These are phyloP conservation scores for Coniferiporia weirii DNA, from an alignment of 1,284 basidiomycete genomes.

Conservation along the genomic window DNA sequence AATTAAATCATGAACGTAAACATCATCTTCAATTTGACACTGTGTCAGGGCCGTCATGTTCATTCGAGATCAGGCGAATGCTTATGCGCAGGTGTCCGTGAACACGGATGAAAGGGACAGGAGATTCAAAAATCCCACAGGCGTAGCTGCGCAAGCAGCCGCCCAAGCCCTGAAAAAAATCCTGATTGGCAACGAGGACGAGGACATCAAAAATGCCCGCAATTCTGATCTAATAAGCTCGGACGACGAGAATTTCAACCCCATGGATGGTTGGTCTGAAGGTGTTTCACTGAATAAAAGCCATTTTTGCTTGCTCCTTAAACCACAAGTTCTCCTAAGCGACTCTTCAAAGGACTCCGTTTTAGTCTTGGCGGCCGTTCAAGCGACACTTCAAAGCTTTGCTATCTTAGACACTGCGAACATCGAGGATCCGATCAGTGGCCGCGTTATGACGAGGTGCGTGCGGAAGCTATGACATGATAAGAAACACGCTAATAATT, in stretches of 20 bases:
- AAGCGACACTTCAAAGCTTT: constrained; percentile 79
- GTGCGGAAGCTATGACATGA: constrained; percentile 14
- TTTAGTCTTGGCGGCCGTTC: constrained; percentile 77
- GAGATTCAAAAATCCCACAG: constrained; percentile 31
- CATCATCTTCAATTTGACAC: background rate
- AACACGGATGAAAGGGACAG: constrained; percentile 30
- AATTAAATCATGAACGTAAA: constrained; percentile 21
- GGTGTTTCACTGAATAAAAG: constrained; percentile 64
- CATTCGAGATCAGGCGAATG: constrained; percentile 72
- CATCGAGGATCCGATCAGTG: constrained; percentile 79
- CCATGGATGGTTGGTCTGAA: constrained; percentile 65
- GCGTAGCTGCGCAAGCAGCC: constrained; percentile 51
- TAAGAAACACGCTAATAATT: background rate
- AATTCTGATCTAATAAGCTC: constrained; percentile 23
- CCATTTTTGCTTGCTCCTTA: constrained; percentile 80
- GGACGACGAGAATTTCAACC: constrained; percentile 36
- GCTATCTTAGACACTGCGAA: constrained; percentile 78
- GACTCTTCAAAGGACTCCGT: constrained; percentile 58
- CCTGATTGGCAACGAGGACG: constrained; percentile 45
- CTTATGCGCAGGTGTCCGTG: constrained; percentile 26
- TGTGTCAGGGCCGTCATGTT: constrained; percentile 70
- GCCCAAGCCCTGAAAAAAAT: constrained; percentile 60
- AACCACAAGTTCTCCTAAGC: constrained; percentile 84
- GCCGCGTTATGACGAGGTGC: constrained; percentile 82
- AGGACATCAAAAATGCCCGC: constrained; percentile 28